Evolutionary conservation across 345 rosid species (phyloP), one percentile per base, ranked within the genome.

Genomic region (Moricandia moricandioides): DNA sequence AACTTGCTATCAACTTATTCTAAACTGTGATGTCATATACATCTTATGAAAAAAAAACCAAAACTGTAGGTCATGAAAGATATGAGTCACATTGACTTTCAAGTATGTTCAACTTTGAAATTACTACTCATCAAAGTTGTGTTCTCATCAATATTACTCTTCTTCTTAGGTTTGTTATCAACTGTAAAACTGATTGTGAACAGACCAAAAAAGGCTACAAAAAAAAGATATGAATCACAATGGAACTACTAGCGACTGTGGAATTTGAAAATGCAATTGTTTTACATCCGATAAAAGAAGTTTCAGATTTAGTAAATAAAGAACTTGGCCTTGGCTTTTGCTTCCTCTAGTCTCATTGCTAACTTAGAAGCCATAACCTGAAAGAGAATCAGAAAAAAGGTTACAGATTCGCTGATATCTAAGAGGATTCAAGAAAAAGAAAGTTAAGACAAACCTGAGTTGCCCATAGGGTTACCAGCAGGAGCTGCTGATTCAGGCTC

Each of bases 381-480:
- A 55, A 68, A 75, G 67, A 74, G 51, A 31, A n/a, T 30, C 13
- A 1, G 2, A 29, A 1, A 62, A 1, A 29, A 13, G 6, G 14
- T 16, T 57, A 7, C 16, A 56, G 12, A 65, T 65, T 65, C 7
- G 6, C 31, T 0, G 11, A 37, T 29, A 13, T 29, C 31, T 29
- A 57, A 5, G 12, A 26, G 30, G 18, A 63, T 72, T 60, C 33
- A 4, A 10, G 6, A 1, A 13, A 47, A 47, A 16, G 6, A 6
- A 16, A 18, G 11, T 29, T n/a, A 67, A 49, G 62, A 52, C 30
- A 76, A 47, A 72, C 70, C 64, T 52, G 65, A 72, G 69, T 88
- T 91, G 71, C 88, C 98, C 97, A 93, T 93, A 14, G 98, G 97
- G 83, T 82, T 93, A 27, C 88, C 97, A 3, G 77, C 89, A 13